These are phyloP conservation scores for Endogone sp. DNA, from an alignment of 192 early-diverging fungal species.

Conservation along the genomic window DNA sequence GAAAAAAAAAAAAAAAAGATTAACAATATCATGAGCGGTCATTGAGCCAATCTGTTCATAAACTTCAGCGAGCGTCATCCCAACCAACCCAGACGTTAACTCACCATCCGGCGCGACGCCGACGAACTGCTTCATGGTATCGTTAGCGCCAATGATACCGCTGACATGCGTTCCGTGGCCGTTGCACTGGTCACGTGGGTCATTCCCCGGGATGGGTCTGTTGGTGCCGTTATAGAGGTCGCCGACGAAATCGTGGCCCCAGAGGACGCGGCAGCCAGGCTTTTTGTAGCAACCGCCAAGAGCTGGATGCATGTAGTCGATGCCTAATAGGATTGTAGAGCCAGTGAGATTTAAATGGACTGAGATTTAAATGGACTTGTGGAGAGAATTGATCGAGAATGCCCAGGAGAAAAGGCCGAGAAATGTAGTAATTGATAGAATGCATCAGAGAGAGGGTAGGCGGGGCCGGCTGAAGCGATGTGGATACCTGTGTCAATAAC, in stretches of 20 bases:
- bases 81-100: neutral
- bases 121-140: constrained; percentile 39
- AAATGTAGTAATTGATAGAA: neutral
- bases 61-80: neutral
- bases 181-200: constrained; percentile 45
- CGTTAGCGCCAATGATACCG: constrained; percentile 74
- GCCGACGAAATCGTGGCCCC: constrained; percentile 51
- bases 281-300: constrained; percentile 52
- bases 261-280: constrained; percentile 44
- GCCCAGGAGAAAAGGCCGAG: neutral
- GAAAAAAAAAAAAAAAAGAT: too few species aligned
- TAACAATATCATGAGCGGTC: too few species aligned
- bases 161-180: constrained; percentile 60
- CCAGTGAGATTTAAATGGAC: neutral
- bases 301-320: constrained; percentile 58
- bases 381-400: neutral
- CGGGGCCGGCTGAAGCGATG: neutral
- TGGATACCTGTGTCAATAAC: constrained; percentile 52
- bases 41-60: too few species aligned
- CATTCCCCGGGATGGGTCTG: constrained; percentile 23
- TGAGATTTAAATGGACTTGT: too few species aligned
- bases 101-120: constrained; percentile 82
- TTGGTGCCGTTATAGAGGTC: constrained; percentile 43
- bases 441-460: neutral
- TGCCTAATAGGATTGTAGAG: constrained; percentile 13